Evolutionary conservation across 306 rosid species (phyloP).

Genomic region (Castanopsis chinensis): DNA sequence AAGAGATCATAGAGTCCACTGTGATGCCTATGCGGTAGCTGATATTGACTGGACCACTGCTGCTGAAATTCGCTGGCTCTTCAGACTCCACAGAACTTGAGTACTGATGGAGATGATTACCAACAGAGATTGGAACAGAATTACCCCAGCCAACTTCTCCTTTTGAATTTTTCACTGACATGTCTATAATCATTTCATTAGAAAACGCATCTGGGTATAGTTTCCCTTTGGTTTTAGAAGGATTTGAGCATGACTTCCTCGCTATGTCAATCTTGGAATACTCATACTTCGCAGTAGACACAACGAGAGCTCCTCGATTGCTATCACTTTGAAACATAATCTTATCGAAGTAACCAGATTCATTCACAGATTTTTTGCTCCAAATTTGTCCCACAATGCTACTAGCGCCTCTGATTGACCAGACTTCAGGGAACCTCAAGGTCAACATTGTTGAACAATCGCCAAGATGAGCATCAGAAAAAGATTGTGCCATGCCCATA

Average conservation of each 20-base stretch:
- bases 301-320: not conserved
- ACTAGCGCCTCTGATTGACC: conserved; percentile 47
- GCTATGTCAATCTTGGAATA: conserved; percentile 43
- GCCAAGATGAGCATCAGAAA: conserved; percentile 34
- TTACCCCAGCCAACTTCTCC: conserved; percentile 26
- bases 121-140: conserved; percentile 41
- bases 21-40: conserved; percentile 19
- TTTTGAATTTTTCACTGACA: conserved; percentile 25
- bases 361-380: conserved; percentile 45
- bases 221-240: not conserved
- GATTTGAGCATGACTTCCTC: conserved; percentile 29
- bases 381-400: conserved; percentile 54
- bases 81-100: not conserved
- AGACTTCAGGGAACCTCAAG: conserved; percentile 37
- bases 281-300: conserved; percentile 34
- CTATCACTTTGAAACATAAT: conserved; percentile 27
- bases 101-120: conserved; percentile 5
- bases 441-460: conserved; percentile 55
- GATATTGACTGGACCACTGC: conserved; percentile 5
- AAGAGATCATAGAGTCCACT: not conserved
- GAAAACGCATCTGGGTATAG: conserved; percentile 28
- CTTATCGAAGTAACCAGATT: conserved; percentile 38
- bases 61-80: not conserved
- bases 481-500: conserved; percentile 24
- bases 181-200: conserved; percentile 41